phyloP scores from a whole-genome alignment of 2,329 filamentous ascomycete genomes.

The Monosporascus cannonballus region DNA sequence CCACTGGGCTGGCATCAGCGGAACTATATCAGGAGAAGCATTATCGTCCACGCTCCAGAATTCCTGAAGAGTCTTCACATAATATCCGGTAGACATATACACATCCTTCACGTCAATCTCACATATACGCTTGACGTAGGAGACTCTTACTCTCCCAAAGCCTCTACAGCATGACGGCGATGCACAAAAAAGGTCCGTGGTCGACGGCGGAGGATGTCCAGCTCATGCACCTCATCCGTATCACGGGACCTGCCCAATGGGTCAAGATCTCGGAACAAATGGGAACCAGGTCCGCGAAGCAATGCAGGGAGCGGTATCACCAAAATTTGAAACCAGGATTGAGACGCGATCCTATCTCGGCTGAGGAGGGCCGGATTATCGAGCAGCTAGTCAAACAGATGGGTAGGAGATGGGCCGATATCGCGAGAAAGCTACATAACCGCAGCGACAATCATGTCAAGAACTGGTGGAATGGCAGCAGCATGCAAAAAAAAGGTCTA shows the following conservation, averaged over 20 bases:
- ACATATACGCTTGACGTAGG: no score
- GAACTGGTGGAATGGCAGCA: slow-evolving; percentile 96
- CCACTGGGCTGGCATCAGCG: neutral
- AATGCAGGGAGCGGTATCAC: slow-evolving; percentile 90
- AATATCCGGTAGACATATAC: no score
- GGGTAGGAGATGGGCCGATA: slow-evolving; percentile 90
- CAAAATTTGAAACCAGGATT: slow-evolving; percentile 80
- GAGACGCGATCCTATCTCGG: slow-evolving; percentile 67
- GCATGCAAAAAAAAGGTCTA: slow-evolving; percentile 65
- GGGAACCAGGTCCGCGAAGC: slow-evolving; percentile 77
- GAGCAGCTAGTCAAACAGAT: slow-evolving; percentile 69
- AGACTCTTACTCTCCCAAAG: no score
- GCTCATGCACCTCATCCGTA: slow-evolving; percentile 63
- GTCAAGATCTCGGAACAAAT: slow-evolving; percentile 75
- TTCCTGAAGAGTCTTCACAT: no score
- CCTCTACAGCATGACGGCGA: neutral
- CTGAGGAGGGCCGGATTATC: slow-evolving; percentile 66
- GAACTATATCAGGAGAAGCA: neutral
- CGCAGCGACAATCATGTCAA: slow-evolving; percentile 94
- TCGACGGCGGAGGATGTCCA: slow-evolving; percentile 68
- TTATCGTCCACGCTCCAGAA: no score
- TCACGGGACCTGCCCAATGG: slow-evolving; percentile 80
- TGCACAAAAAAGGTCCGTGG: slow-evolving; percentile 66
- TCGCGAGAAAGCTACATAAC: slow-evolving; percentile 72
- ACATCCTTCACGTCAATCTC: no score